Base-by-base conservation (phyloP, 805 yeast genomes). In the Kuraishia borneana region DNA sequence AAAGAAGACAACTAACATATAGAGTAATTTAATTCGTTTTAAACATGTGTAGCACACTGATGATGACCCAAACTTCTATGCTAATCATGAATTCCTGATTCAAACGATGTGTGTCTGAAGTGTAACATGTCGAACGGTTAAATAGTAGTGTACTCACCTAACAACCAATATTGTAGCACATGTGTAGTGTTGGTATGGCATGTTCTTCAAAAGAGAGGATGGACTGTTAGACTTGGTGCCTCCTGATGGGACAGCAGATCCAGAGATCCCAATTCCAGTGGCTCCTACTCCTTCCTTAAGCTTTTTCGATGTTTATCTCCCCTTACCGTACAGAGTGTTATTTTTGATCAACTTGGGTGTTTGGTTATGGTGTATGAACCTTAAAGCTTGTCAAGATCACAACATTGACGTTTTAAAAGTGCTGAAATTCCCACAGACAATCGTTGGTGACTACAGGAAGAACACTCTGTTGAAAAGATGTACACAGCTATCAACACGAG, bases 71-170 rank as follows among this genome's bases (percentile, higher is more conserved):
- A n/a, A 21, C 58, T 46, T 51, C 60, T 54, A 72, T 73, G 79
- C 79, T 73, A 73, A 72, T 71, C 77, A 69, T 73, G 78, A 72
- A 34, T 30, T 45, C 42, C 19, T 41, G 64, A 70, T 63, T 64
- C 63, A 60, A 50, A 61, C 45, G 47, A n/a, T n/a, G 32, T 45
- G 53, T 56, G 63, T 50, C 61, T 59, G 63, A 58, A 57, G 62
- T 60, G 13, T 30, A 5, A 6, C 16, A 20, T 26, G 16, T 26
- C 14, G 14, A 13, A 26, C 6, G 45, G 42, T 25, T 17, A n/a
- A n/a, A n/a, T n/a, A n/a, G n/a, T n/a, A n/a, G n/a, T n/a, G n/a
- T n/a, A n/a, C n/a, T n/a, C n/a, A n/a, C n/a, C n/a, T n/a, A n/a
- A n/a, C n/a, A n/a, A n/a, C n/a, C n/a, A n/a, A n/a, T n/a, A n/a